Conservation (phyloP, 2,329 filamentous ascomycete genomes). For the Calonectria crousiana region DNA sequence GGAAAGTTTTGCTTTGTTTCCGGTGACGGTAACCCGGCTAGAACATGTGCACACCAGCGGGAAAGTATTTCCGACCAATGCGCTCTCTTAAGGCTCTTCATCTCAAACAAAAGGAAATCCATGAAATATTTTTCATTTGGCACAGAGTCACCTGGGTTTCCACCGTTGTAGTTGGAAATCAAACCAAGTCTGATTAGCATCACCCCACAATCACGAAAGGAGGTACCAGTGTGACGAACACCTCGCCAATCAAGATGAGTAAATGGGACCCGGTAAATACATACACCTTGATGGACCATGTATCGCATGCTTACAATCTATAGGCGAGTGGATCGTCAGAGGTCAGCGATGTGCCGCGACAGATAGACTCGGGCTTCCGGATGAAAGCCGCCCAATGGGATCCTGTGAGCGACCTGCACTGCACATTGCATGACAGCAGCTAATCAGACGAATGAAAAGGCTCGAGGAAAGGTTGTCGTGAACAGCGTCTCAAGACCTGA, state of each 20-base stretch:
- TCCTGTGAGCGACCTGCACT: neutral
- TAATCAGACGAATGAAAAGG: neutral
- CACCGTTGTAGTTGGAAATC: too few relatives aligned
- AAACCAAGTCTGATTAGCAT: neutral
- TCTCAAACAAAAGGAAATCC: too few relatives aligned
- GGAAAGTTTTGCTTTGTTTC: neutral
- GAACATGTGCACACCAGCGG: neutral
- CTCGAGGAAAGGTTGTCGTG: neutral
- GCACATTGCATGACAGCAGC: too few relatives aligned
- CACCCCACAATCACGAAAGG: neutral
- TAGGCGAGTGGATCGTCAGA: neutral
- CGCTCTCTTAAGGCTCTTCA: too few relatives aligned
- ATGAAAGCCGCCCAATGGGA: slow-evolving; percentile 1
- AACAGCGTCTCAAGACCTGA: neutral
- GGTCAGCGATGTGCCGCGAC: neutral
- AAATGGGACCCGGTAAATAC: neutral
- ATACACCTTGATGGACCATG: neutral
- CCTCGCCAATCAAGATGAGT: neutral
- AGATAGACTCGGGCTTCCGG: neutral
- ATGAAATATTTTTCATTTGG: neutral
- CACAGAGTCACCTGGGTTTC: neutral
- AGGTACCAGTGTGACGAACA: neutral
- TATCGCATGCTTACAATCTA: neutral
- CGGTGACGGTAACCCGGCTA: neutral
- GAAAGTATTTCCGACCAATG: neutral